Evolutionary conservation across 495 filamentous ascomycete species (phyloP).

Genomic region (Aspergillus hancockii): DNA sequence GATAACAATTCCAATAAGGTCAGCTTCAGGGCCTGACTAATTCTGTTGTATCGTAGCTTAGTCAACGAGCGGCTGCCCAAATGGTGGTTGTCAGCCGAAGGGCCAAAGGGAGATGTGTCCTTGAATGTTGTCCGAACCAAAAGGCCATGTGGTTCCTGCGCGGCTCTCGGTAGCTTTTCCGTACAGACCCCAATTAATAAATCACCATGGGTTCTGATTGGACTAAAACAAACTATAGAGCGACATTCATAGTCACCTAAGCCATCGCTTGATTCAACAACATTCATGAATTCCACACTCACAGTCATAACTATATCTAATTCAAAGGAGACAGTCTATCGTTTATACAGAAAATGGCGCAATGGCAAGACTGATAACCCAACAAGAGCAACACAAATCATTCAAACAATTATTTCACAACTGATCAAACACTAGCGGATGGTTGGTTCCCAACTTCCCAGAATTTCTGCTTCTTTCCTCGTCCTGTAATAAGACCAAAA

Average conservation of each 20-base stretch:
- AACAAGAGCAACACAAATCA: neutral
- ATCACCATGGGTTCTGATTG: neutral
- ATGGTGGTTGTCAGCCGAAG: slow-evolving; percentile 4
- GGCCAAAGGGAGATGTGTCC: slow-evolving; percentile 27
- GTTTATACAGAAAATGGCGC: neutral
- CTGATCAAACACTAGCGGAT: neutral
- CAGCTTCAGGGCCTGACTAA: neutral
- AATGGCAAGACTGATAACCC: neutral
- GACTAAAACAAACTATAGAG: neutral
- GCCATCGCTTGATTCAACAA: no score
- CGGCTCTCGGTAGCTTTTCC: slow-evolving; percentile 3
- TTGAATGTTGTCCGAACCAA: slow-evolving; percentile 14
- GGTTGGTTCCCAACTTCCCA: slow-evolving; percentile 45
- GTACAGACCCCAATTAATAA: neutral
- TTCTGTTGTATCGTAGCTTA: neutral
- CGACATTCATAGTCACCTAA: neutral
- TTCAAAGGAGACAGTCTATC: neutral
- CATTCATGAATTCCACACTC: neutral
- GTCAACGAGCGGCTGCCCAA: neutral
- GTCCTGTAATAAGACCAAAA: slow-evolving; percentile 53
- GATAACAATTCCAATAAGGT: neutral
- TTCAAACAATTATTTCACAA: neutral
- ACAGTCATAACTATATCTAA: neutral
- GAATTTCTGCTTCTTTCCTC: slow-evolving; percentile 51
- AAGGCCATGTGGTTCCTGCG: slow-evolving; percentile 17